Evolutionary conservation across 2,329 filamentous ascomycete species (phyloP).

Genomic region (Tolypocladium tundrense): DNA sequence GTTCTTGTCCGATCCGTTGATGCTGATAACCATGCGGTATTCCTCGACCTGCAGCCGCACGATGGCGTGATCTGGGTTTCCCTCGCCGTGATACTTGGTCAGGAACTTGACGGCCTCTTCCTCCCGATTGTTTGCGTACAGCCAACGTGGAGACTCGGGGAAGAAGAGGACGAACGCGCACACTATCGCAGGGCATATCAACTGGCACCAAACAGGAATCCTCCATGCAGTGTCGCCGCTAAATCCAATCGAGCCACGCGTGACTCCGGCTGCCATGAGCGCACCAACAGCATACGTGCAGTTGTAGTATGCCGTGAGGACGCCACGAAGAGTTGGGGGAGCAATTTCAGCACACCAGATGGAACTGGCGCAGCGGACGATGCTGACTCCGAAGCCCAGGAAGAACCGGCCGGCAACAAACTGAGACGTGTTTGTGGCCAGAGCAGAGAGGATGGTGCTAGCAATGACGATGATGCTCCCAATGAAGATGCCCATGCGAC

Average conservation of each 20-base stretch:
- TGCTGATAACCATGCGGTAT: constrained; percentile 16
- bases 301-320: constrained; percentile 46
- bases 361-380: constrained; percentile 34
- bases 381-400: constrained; percentile 45
- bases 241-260: constrained; percentile 28
- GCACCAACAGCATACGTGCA: constrained; percentile 35
- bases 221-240: constrained; percentile 24
- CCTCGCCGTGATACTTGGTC: constrained; percentile 25
- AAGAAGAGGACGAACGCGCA: constrained; percentile 18
- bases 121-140: constrained; percentile 24
- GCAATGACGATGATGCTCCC: constrained; percentile 31
- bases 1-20: constrained; percentile 26
- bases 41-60: constrained; percentile 29
- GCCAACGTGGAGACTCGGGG: constrained; percentile 29
- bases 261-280: constrained; percentile 35
- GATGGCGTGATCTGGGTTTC: constrained; percentile 25
- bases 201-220: constrained; percentile 29
- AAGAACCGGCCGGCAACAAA: constrained; percentile 49
- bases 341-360: constrained; percentile 37
- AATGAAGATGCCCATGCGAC: constrained; percentile 32
- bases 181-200: constrained; percentile 26
- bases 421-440: constrained; percentile 24
- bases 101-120: constrained; percentile 26
- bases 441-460: constrained; percentile 32
- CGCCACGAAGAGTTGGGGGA: constrained; percentile 34